These are phyloP conservation scores for Oenanthe sinensis DNA, from an alignment of 129 eudicot genomes.

Conservation along the genomic window DNA sequence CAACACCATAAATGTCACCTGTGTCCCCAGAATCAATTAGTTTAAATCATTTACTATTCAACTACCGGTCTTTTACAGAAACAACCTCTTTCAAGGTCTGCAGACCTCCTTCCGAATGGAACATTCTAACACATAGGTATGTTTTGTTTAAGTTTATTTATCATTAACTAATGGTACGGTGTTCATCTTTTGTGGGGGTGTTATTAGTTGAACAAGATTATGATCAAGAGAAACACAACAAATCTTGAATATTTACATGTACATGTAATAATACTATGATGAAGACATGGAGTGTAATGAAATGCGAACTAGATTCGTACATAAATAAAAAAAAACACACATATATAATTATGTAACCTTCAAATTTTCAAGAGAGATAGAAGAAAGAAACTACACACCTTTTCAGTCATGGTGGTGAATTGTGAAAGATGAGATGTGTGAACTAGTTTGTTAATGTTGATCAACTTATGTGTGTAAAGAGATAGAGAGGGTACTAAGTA, in stretches of 20 bases:
- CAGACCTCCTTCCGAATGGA: neutral
- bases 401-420: constrained; percentile 6
- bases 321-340: neutral
- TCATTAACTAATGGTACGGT: too few relatives aligned
- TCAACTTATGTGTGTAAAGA: neutral
- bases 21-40: neutral
- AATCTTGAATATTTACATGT: neutral
- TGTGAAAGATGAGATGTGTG: neutral
- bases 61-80: neutral
- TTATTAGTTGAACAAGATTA: neutral
- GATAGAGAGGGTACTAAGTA: neutral
- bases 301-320: neutral
- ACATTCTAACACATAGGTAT: neutral
- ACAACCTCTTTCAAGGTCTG: neutral
- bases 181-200: neutral
- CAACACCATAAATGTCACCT: constrained; percentile 67
- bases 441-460: neutral
- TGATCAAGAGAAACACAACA: neutral
- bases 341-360: neutral
- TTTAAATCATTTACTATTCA: neutral
- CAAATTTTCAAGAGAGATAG: neutral
- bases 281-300: neutral
- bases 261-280: neutral
- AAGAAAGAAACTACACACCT: neutral
- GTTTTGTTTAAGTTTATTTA: neutral